Evolutionary conservation across 2,329 filamentous ascomycete genomes (phyloP), one percentile per base, ranked within the genome.

Genomic region (Ceratocystis alfenasii): DNA sequence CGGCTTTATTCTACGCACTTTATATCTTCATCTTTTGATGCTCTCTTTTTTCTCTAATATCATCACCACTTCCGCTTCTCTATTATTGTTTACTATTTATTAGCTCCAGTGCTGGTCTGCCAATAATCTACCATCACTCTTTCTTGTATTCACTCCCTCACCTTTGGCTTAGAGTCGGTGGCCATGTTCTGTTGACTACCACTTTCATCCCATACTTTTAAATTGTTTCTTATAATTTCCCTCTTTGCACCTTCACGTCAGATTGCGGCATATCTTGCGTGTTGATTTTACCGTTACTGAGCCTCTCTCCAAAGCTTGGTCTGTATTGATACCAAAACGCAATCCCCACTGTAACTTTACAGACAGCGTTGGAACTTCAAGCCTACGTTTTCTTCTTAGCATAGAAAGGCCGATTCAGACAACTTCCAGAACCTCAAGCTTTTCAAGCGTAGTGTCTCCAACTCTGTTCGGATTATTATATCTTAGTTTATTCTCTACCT

Each of bases 21-120:
- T 64, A 15, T 64, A 36, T 64, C 48, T 57, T 33, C 46, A 36
- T 55, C 36, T 53, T 30, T 28, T 22, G n/a, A 63, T 50, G 61
- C 61, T 63, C 28, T 57, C 53, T 30, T 33, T 57, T 3, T 57
- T 57, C 53, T 57, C 25, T 57, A 57, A 57, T 57, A 57, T 57
- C 30, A 25, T 57, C 53, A 57, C 15, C 53, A 57, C 22, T 57
- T 57, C 53, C 28, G 53, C 28, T 50, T 63, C 44, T 63, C 61
- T n/a, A 63, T 48, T 63, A 63, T 63, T 50, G 15, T 33, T 63
- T 63, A 63, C 61, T 62, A 22, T 48, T 63, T n/a, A 22, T 17
- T 22, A 41, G 60, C 33, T 28, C 45, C 5, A n/a, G 20, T 46
- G 22, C n/a, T 30, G 22, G 22, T 57, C 28, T 30, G 4, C 53